A percentile compares a stretch with the other conserved stretches of the same genome.
Evolutionary conservation across 1,284 basidiomycete genomes (phyloP).

Genomic region (Leccinum angustisporum): DNA sequence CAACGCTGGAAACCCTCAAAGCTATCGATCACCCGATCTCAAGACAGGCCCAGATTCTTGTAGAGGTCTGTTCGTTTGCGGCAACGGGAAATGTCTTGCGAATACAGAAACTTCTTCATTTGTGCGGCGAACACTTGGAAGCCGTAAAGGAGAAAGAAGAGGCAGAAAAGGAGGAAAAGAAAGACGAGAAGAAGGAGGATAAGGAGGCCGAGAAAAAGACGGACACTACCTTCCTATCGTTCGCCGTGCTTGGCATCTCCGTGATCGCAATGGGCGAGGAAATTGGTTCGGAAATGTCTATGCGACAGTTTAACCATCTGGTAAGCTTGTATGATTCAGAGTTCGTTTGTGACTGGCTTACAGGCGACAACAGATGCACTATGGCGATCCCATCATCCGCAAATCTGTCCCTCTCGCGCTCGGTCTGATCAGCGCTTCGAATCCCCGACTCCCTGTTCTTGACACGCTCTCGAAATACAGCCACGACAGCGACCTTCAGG

Average conservation of each 20-base stretch:
- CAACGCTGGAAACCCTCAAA: conserved; percentile 93
- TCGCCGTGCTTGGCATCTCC: conserved; percentile 93
- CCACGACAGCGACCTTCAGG: conserved; percentile 96
- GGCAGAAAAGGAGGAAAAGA: conserved; percentile 51
- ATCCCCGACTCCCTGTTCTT: conserved; percentile 93
- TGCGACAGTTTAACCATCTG: conserved; percentile 92
- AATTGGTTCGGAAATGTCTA: conserved; percentile 94
- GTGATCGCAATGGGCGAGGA: conserved; percentile 99
- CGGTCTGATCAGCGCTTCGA: conserved; percentile 92
- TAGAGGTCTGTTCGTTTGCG: conserved; percentile 94
- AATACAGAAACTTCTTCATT: conserved; percentile 90
- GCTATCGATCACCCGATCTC: conserved; percentile 93
- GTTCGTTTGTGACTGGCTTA: conserved; percentile 7
- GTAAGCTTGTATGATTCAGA: conserved; percentile 43
- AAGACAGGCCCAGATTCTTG: conserved; percentile 88
- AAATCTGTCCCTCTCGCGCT: conserved; percentile 95
- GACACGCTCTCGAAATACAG: conserved; percentile 99
- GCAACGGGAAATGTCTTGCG: conserved; percentile 96
- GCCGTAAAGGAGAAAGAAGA: conserved; percentile 55
- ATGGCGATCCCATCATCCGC: conserved; percentile 92
- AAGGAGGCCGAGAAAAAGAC: conserved; percentile 53
- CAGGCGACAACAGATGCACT: conserved; percentile 80
- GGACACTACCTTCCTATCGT: conserved; percentile 88
- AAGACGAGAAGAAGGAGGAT: conserved; percentile 56
- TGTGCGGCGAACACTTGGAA: conserved; percentile 90